Conservation (phyloP, 805 yeast species). For the Yarrowia osloensis region DNA sequence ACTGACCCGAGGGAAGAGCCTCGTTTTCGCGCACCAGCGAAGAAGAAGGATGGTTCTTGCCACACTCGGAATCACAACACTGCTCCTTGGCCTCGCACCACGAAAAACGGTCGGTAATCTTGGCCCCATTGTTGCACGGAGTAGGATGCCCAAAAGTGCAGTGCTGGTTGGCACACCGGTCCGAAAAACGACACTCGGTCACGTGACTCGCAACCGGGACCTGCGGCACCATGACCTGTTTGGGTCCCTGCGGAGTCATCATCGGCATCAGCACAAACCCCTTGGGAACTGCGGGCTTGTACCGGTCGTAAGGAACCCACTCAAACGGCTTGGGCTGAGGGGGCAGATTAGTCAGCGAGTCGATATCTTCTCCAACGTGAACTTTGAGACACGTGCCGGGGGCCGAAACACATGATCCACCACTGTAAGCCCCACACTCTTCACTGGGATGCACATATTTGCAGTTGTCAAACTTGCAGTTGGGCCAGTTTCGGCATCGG, state of each 20-base stretch:
- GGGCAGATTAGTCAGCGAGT: constrained; percentile 23
- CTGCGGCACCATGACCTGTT: constrained; percentile 51
- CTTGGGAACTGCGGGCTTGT: constrained; percentile 12
- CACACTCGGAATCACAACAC: constrained; percentile 64
- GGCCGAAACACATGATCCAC: constrained; percentile 66
- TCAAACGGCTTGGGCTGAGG: constrained; percentile 28
- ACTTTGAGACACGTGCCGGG: constrained; percentile 81
- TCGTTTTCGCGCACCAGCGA: constrained; percentile 45
- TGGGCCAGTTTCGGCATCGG: constrained; percentile 45
- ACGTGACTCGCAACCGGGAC: constrained; percentile 49
- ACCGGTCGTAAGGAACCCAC: background rate
- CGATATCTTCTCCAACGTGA: constrained; percentile 77
- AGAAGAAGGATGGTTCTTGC: constrained; percentile 82
- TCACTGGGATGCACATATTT: constrained; percentile 78
- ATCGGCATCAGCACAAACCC: constrained; percentile 19
- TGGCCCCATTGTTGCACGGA: constrained; percentile 74
- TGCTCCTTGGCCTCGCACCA: constrained; percentile 76
- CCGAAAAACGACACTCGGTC: constrained; percentile 72
- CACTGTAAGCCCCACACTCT: constrained; percentile 59
- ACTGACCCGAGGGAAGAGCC: constrained; percentile 48
- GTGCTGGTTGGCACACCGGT: constrained; percentile 68
- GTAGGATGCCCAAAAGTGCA: constrained; percentile 94
- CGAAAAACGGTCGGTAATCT: constrained; percentile 57
- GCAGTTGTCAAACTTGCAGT: constrained; percentile 50
- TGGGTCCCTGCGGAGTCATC: constrained; percentile 21